Evolutionary conservation across 2,329 filamentous ascomycete species (phyloP), one percentile per base, ranked within the genome.

Genomic region (Pestalotiopsis sp.): DNA sequence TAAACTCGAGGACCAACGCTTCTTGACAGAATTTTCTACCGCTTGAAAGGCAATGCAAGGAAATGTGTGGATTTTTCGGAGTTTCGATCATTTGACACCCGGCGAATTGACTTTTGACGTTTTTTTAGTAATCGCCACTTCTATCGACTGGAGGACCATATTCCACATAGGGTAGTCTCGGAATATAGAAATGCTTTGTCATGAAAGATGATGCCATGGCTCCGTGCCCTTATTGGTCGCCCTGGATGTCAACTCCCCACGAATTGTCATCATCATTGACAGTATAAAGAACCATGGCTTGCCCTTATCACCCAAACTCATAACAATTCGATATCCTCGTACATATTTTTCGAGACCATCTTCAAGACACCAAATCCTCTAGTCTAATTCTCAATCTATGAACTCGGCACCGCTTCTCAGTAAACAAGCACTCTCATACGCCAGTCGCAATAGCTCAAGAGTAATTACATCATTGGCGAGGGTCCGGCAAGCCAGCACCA

Each of bases 401-500:
- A 55, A 66, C 57, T 24, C 30, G n/a, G 30, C 20, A 52, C 17
- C 55, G 6, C 35, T 48, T 26, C 10, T 48, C 13, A 22, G 52
- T 4, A 66, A 38, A 59, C 26, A 17, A 44, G 64, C 35, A 30
- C 14, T 66, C 9, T 26, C 64, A 14, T 24, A 59, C 13, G 24
- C 35, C 7, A 38, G 5, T 40, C 40, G 55, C 52, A 59, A 10
- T 24, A 38, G 14, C 30, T 11, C 48, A 11, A 58, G 38, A 58
- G 35, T 17, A 17, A 66, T 59, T 66, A 66, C 55, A 40, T 66
- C 64, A 30, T n/a, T 55, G 20, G 13, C 55, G 44, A 22, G 35
- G 14, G 22, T 26, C 30, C 64, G 64, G 52, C 26, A 68, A 22
- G 66, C 17, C 59, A 66, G 58, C 71, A 84, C 71, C 52, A 89